Base-by-base conservation (phyloP, 139 green algal genomes). In the Edaphochlamys debaryana region DNA sequence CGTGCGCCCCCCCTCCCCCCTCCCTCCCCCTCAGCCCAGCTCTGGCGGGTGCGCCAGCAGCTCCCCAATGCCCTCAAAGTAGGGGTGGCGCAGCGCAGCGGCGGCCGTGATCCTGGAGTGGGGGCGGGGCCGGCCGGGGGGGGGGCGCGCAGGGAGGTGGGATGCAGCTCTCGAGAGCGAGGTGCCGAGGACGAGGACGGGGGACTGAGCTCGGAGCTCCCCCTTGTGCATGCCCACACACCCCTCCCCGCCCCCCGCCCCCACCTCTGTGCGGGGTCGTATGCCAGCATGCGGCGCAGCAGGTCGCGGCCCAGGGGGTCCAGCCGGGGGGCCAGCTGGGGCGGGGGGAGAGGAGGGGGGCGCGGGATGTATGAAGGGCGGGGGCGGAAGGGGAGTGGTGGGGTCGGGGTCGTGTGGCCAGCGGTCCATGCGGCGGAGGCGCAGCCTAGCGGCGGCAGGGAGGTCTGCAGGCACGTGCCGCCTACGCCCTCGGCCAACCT, bases 71-170 rank as follows among this genome's bases (percentile, higher is more conserved):
- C 67, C 67, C 20, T 72, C 41, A 62, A 88, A 88, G 62, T 85
- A 88, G 17, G 84, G 77, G 69, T 88, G 84, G 8, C 77, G 45
- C 42, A 88, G 76, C 3, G 84, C 84, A 0, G 48, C 54, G 27
- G 67, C 56, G 22, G 72, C 67, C 3, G 74, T 68, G 45, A 88
- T 88, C 68, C 83, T 82, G 75, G 4, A 37, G 67, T 0, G 15
- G 34, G n/a, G 13, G 34, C 41, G n/a, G 1, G 30, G 32, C n/a
- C 3, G 34, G 34, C 38, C 7, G 4, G 34, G 6, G 45, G 45
- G 69, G 30, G 7, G 69, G 15, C 6, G 27, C 40, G 23, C 23
- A 22, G 29, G 41, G 19, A 0, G 41, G 29, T 27, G 40, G 41
- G 4, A 62, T 27, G 41, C 27, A 75, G 68, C 6, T n/a, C n/a